phyloP scores from a whole-genome alignment of 2,329 filamentous ascomycete species.

The Helotiales sp. region DNA sequence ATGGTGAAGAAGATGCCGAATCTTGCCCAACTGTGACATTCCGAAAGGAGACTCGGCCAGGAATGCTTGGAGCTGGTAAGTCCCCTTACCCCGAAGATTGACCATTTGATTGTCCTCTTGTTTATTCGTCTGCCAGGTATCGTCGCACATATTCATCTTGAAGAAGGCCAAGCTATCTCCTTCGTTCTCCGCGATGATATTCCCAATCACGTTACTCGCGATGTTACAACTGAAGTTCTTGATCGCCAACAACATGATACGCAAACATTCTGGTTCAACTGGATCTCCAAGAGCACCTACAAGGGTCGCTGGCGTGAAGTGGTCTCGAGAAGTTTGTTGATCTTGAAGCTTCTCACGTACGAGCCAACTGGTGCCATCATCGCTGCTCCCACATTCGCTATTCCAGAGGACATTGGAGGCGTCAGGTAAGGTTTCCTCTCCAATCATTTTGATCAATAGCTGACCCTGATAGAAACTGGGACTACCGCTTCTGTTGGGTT shows the following conservation, averaged over 20 bases:
- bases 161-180: slow-evolving; percentile 71
- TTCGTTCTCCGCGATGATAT: slow-evolving; percentile 70
- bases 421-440: slow-evolving; percentile 45
- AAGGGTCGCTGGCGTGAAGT: slow-evolving; percentile 75
- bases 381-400: slow-evolving; percentile 76
- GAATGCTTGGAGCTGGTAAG: slow-evolving; percentile 59
- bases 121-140: slow-evolving; percentile 47
- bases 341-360: slow-evolving; percentile 77
- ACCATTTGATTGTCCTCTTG: not conserved
- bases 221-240: slow-evolving; percentile 63
- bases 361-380: slow-evolving; percentile 80
- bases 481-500: slow-evolving; percentile 80
- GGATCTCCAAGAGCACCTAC: slow-evolving; percentile 73
- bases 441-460: not conserved
- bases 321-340: slow-evolving; percentile 72
- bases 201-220: slow-evolving; percentile 59
- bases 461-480: slow-evolving; percentile 58
- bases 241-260: slow-evolving; percentile 71
- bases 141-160: slow-evolving; percentile 61
- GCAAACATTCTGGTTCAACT: slow-evolving; percentile 74
- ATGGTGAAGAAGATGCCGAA: slow-evolving; percentile 53
- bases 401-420: slow-evolving; percentile 76
- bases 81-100: not conserved
- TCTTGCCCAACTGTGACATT: slow-evolving; percentile 61
- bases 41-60: slow-evolving; percentile 55